Evolutionary conservation across 73 alveolate species (phyloP).

Genomic region (Symbiodinium natans): DNA sequence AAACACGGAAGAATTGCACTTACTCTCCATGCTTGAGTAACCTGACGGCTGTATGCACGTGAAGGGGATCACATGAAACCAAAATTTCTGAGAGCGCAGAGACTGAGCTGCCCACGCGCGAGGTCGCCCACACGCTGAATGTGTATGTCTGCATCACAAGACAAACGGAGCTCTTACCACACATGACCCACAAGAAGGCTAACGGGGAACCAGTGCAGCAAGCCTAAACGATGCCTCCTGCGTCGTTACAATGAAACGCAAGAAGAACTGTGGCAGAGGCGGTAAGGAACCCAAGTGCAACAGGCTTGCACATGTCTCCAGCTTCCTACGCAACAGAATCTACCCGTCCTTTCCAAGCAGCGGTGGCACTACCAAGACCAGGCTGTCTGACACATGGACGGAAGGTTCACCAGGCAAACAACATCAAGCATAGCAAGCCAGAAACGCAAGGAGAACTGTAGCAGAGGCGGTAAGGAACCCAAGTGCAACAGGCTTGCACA

Average conservation of each 20-base stretch:
- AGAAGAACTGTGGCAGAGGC: too few relatives aligned
- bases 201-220: too few relatives aligned
- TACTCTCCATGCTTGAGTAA: not conserved
- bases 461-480: not conserved
- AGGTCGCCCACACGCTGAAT: constrained; percentile 53
- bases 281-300: not conserved
- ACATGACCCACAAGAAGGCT: too few relatives aligned
- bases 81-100: too few relatives aligned
- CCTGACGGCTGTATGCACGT: not conserved
- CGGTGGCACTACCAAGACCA: not conserved
- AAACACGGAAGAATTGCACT: not conserved
- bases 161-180: too few relatives aligned
- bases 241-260: too few relatives aligned
- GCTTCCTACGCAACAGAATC: too few relatives aligned
- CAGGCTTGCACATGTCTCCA: not conserved
- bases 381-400: not conserved
- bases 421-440: too few relatives aligned
- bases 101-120: not conserved
- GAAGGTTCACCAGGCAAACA: not conserved
- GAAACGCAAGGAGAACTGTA: not conserved
- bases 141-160: constrained; percentile 37
- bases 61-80: not conserved
- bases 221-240: too few relatives aligned
- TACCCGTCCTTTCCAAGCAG: not conserved
- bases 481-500: not conserved